phyloP scores from a whole-genome alignment of 23 red algal species.

The Chondrus crispus region DNA sequence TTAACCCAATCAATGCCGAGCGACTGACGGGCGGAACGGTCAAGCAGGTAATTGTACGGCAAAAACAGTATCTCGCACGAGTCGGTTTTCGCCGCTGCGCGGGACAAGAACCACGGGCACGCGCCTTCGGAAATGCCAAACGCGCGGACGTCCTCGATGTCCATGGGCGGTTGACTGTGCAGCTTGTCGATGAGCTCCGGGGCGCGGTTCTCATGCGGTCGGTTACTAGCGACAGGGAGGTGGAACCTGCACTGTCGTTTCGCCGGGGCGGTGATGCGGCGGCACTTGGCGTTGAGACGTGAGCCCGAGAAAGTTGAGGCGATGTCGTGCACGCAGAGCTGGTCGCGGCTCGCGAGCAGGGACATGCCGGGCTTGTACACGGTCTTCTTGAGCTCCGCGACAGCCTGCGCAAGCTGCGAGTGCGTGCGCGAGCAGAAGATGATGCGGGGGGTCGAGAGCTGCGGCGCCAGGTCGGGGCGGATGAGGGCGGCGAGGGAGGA shows the following conservation, averaged over 20 bases:
- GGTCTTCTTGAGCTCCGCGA: slow-evolving; percentile 80
- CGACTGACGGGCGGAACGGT: slow-evolving; percentile 24
- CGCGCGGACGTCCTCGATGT: slow-evolving; percentile 86
- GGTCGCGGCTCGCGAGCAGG: slow-evolving; percentile 80
- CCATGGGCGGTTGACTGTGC: slow-evolving; percentile 28
- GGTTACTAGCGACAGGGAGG: slow-evolving; percentile 30
- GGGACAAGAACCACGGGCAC: slow-evolving; percentile 89
- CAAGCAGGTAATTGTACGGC: slow-evolving; percentile 96
- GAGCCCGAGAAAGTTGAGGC: slow-evolving; percentile 50
- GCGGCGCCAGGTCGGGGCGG: slow-evolving; percentile 13
- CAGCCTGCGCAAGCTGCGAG: slow-evolving; percentile 84
- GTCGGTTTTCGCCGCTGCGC: slow-evolving; percentile 55
- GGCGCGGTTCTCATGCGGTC: slow-evolving; percentile 15
- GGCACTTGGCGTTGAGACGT: slow-evolving; percentile 63
- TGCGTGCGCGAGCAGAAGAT: slow-evolving; percentile 93
- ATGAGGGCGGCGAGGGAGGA: slow-evolving; percentile 40
- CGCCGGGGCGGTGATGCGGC: slow-evolving; percentile 37
- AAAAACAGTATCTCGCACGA: slow-evolving; percentile 85
- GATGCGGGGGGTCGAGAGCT: slow-evolving; percentile 75
- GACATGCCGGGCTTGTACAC: slow-evolving; percentile 64
- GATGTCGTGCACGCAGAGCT: slow-evolving; percentile 85
- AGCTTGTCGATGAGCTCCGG: slow-evolving; percentile 34
- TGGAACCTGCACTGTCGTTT: slow-evolving; percentile 43
- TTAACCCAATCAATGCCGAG: slow-evolving; percentile 75
- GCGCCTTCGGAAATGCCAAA: slow-evolving; percentile 55